These are phyloP conservation scores for Yamadazyma sp. DNA, from an alignment of 1,139 yeast species.

Conservation along the genomic window DNA sequence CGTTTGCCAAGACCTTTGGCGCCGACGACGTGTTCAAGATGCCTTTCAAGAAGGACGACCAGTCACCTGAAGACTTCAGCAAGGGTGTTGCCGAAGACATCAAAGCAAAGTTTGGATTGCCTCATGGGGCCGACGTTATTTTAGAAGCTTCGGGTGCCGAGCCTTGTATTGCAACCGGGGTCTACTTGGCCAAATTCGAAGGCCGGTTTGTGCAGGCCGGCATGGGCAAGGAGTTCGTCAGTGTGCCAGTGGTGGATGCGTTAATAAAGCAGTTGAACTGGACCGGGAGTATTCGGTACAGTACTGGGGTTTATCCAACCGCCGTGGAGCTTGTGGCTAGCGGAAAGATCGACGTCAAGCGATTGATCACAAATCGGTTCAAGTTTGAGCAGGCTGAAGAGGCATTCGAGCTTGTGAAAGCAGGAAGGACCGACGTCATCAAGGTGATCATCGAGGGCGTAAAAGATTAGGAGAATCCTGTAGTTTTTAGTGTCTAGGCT, in stretches of 20 bases:
- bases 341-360: conserved; percentile 33
- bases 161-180: conserved; percentile 60
- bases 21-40: conserved; percentile 20
- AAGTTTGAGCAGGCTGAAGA: conserved; percentile 65
- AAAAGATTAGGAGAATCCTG: conserved; percentile 3
- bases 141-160: conserved; percentile 73
- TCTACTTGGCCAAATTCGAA: conserved; percentile 52
- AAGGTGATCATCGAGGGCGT: conserved; percentile 62
- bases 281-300: conserved; percentile 55
- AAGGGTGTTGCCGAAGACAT: conserved; percentile 14
- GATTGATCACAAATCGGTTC: conserved; percentile 70
- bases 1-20: conserved; percentile 26
- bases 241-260: conserved; percentile 66
- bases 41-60: conserved; percentile 18
- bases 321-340: conserved; percentile 48
- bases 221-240: conserved; percentile 59
- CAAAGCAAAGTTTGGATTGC: conserved; percentile 26
- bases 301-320: conserved; percentile 35
- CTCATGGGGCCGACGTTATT: conserved; percentile 49
- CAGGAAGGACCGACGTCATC: conserved; percentile 48
- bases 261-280: conserved; percentile 64
- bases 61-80: conserved; percentile 15
- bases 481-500: no score
- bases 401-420: conserved; percentile 66
- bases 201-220: conserved; percentile 70